A percentile compares a stretch with the other conserved stretches of the same genome.
phyloP scores from a whole-genome alignment of 1,284 basidiomycete species.

The Xerocomus nothofagi region DNA sequence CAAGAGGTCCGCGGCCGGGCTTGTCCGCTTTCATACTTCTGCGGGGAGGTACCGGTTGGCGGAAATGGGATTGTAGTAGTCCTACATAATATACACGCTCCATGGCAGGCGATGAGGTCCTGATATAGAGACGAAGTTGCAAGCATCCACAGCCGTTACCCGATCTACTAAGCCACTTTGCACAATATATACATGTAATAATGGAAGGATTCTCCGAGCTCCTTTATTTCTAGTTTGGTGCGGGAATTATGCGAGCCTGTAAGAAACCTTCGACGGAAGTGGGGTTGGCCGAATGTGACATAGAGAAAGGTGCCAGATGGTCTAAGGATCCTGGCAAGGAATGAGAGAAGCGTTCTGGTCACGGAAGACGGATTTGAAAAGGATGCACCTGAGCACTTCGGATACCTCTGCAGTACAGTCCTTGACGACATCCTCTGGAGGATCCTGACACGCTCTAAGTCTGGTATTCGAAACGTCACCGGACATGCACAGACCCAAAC shows the following conservation, averaged over 20 bases:
- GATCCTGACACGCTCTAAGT: slow-evolving; percentile 55
- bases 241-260: slow-evolving; percentile 40
- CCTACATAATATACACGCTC: not conserved
- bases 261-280: slow-evolving; percentile 79
- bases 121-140: not conserved
- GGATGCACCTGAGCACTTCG: slow-evolving; percentile 73
- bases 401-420: slow-evolving; percentile 81
- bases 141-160: not conserved
- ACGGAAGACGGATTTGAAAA: not conserved
- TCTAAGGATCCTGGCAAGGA: slow-evolving; percentile 58
- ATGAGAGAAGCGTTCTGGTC: not conserved
- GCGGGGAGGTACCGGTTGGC: slow-evolving; percentile 14
- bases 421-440: slow-evolving; percentile 71
- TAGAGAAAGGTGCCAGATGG: slow-evolving; percentile 74
- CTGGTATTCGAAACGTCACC: not conserved
- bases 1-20: slow-evolving; percentile 18
- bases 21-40: slow-evolving; percentile 23
- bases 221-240: slow-evolving; percentile 63
- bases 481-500: slow-evolving; percentile 70
- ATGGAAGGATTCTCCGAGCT: slow-evolving; percentile 78
- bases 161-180: slow-evolving; percentile 23
- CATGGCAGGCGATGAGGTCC: not conserved
- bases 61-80: slow-evolving; percentile 13
- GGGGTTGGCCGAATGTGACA: slow-evolving; percentile 89
- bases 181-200: slow-evolving; percentile 76